phyloP scores from a whole-genome alignment of 1,139 yeast species.

The Debaryomyces udenii region DNA sequence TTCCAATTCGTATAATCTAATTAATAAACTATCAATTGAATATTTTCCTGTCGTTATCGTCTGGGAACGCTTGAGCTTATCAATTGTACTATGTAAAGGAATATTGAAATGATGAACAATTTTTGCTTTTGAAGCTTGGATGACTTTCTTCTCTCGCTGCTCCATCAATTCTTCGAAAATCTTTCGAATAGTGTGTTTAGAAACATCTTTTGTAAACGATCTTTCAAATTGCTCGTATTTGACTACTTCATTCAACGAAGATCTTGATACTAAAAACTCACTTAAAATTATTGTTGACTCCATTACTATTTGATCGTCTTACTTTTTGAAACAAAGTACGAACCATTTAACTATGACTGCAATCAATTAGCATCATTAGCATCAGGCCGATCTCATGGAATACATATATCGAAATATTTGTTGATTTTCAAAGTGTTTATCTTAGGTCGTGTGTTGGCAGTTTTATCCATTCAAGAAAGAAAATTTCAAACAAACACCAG shows the following conservation, averaged over 20 bases:
- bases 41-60: conserved; percentile 10
- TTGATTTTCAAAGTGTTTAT: too few relatives aligned
- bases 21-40: conserved; percentile 19
- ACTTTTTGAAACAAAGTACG: too few relatives aligned
- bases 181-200: conserved; percentile 15
- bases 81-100: conserved; percentile 22
- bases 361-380: too few relatives aligned
- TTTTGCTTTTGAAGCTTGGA: conserved; percentile 18
- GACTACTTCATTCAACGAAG: conserved; percentile 14
- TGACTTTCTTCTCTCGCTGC: conserved; percentile 22
- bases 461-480: too few relatives aligned
- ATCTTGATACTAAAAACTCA: conserved; percentile 12
- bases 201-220: conserved; percentile 21
- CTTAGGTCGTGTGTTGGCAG: too few relatives aligned
- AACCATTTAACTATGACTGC: too few relatives aligned
- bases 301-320: conserved; percentile 10
- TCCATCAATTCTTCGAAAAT: conserved; percentile 22
- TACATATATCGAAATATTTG: too few relatives aligned
- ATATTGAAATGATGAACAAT: conserved; percentile 26
- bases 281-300: conserved; percentile 15
- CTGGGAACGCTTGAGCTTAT: conserved; percentile 1
- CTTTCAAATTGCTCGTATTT: conserved; percentile 16
- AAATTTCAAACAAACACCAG: too few relatives aligned
- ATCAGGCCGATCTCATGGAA: too few relatives aligned
- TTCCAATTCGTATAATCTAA: conserved; percentile 19